Evolutionary conservation across 164 flowering plant genomes (phyloP), one percentile per base, ranked within the genome.

Genomic region (Annona cherimola): DNA sequence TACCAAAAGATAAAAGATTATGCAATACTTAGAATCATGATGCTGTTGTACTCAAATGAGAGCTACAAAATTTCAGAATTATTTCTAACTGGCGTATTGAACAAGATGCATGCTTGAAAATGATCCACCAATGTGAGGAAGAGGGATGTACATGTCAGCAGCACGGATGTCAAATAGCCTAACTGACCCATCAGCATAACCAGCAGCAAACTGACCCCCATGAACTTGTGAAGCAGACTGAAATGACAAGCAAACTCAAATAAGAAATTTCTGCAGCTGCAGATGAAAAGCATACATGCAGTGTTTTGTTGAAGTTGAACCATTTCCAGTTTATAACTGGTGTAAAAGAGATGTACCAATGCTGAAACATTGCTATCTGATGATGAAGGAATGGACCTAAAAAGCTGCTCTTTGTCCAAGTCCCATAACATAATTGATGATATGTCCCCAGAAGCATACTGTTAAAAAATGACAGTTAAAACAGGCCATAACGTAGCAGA

Each of bases 161-260:
- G 90, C 82, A 39, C 99, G 89, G 66, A 90, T 81, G 76, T 95
- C 99, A 80, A 83, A 95, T 26, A 95, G 75, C 75, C 87, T 88
- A 73, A 95, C 93, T 72, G 86, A 86, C 67, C 98, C 99, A 84
- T 95, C 99, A 2, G 76, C 87, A 82, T 81, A 95, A 72, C 99
- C 99, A 79, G 97, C 93, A 16, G 87, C 94, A 74, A 91, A 75
- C 78, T 89, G 97, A 75, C 94, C 89, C n/a, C 92, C 89, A 76
- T 93, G 93, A 76, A 93, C 93, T 84, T 91, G 96, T 79, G 99
- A 95, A 81, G 97, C 96, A 82, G 96, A 80, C 99, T 95, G 61
- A n/a, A 70, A 67, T 66, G 65, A 20, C 66, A 74, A 42, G 12
- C 61, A 63, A 67, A 46, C 9, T 61, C 57, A 50, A 35, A 61